phyloP scores from a whole-genome alignment of 768 basidiomycete species.

The Hericium erinaceus region DNA sequence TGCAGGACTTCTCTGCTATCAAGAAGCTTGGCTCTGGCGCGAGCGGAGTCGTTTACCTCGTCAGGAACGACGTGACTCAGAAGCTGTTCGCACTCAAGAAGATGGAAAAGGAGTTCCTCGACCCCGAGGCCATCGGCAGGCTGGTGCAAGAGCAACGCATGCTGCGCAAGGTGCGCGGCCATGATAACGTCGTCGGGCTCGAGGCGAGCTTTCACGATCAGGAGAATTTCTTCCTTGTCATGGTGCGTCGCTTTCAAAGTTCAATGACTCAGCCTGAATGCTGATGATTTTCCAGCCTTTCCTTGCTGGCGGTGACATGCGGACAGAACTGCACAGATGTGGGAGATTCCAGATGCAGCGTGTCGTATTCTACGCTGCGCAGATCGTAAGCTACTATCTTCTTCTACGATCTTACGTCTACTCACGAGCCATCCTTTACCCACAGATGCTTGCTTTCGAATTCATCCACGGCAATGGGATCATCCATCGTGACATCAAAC shows the following conservation, averaged over 20 bases:
- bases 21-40: slow-evolving; percentile 1
- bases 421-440: neutral
- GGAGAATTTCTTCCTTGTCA: slow-evolving; percentile 8
- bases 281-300: neutral
- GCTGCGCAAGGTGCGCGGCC: slow-evolving; percentile 1
- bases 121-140: neutral
- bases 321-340: neutral
- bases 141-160: slow-evolving; percentile 2
- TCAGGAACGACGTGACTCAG: neutral
- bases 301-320: neutral
- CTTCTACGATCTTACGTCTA: neutral
- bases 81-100: neutral
- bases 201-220: slow-evolving; percentile 6
- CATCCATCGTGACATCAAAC: slow-evolving; percentile 10
- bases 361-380: slow-evolving; percentile 2
- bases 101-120: slow-evolving; percentile 2
- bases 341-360: neutral
- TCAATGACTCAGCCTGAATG: neutral
- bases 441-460: slow-evolving; percentile 6
- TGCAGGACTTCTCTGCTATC: neutral
- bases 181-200: neutral
- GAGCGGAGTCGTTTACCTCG: neutral
- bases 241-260: neutral
- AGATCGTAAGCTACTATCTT: slow-evolving; percentile 2
- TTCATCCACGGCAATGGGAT: slow-evolving; percentile 2